Percentiles rank a stretch among this genome's conserved stretches.
Conservation (phyloP, 108 stramenopile genomes). For the Pseudonitzschia multistriata region DNA sequence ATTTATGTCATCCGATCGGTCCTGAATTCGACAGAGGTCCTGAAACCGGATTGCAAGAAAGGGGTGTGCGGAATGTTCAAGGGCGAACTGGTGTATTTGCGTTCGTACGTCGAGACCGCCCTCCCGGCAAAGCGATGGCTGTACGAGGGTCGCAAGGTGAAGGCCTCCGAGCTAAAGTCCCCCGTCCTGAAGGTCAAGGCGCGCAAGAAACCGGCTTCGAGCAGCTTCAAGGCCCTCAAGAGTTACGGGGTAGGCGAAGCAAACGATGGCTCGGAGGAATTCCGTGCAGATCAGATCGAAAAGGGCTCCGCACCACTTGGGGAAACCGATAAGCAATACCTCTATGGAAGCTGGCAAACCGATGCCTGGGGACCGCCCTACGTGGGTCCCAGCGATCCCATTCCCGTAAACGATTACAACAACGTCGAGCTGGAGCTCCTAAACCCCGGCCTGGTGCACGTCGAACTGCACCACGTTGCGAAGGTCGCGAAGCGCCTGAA, state of each 20-base stretch:
- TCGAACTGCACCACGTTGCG: conserved; percentile 54
- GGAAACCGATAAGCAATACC: conserved; percentile 37
- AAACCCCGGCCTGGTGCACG: conserved; percentile 83
- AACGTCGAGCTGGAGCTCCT: conserved; percentile 80
- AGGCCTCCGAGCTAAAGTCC: conserved; percentile 47
- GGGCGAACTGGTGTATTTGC: conserved; percentile 72
- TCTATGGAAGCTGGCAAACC: conserved; percentile 88
- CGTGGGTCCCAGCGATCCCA: conserved; percentile 66
- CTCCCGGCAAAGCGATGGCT: conserved; percentile 69
- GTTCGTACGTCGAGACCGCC: conserved; percentile 74
- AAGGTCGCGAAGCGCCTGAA: conserved; percentile 69
- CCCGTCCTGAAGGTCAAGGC: conserved; percentile 71
- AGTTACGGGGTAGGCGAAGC: conserved; percentile 59
- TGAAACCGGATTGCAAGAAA: conserved; percentile 70
- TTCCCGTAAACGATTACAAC: conserved; percentile 75
- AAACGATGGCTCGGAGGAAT: conserved; percentile 49
- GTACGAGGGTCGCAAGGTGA: conserved; percentile 76
- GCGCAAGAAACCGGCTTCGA: conserved; percentile 45
- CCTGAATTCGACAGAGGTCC: conserved; percentile 65
- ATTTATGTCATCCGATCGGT: conserved; percentile 69
- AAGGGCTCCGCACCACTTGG: conserved; percentile 33
- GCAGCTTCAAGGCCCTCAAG: conserved; percentile 57
- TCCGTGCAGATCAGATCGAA: conserved; percentile 31
- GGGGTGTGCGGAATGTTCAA: conserved; percentile 83
- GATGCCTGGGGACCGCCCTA: conserved; percentile 56